Evolutionary conservation across 192 early-diverging fungal species (phyloP).

Genomic region (Glomus cerebriforme): DNA sequence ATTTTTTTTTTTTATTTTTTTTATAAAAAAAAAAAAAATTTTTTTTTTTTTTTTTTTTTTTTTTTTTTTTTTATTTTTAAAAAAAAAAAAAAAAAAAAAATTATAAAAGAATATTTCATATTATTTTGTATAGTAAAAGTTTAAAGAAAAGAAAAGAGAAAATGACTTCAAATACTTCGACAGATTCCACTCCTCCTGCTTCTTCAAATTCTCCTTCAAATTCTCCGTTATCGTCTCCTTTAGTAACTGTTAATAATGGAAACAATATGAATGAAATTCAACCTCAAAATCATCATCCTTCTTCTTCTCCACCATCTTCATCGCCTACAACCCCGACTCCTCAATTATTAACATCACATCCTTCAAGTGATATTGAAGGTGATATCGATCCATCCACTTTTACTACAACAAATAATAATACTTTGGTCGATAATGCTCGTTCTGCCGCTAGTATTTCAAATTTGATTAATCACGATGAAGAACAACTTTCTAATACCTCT

Average conservation of each 20-base stretch:
- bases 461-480: slow-evolving; percentile 30
- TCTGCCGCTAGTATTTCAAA: slow-evolving; percentile 35
- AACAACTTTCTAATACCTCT: not conserved
- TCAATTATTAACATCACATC: slow-evolving; percentile 16
- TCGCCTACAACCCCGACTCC: slow-evolving; percentile 8
- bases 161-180: not conserved
- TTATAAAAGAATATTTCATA: not conserved
- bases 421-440: not conserved
- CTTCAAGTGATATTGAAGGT: not conserved
- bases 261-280: not conserved
- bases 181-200: not conserved
- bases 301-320: not conserved
- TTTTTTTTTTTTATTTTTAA: too few species aligned
- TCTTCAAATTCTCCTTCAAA: not conserved
- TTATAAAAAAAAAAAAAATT: too few species aligned
- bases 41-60: too few species aligned
- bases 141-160: not conserved
- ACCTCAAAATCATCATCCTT: not conserved
- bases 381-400: slow-evolving; percentile 7
- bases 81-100: too few species aligned
- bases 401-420: slow-evolving; percentile 19
- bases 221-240: not conserved
- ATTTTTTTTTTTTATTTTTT: too few species aligned
- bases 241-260: not conserved
- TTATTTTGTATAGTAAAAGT: not conserved